phyloP scores from a whole-genome alignment of 2,329 filamentous ascomycete genomes.

The Pseudocercospora fijiensis region DNA sequence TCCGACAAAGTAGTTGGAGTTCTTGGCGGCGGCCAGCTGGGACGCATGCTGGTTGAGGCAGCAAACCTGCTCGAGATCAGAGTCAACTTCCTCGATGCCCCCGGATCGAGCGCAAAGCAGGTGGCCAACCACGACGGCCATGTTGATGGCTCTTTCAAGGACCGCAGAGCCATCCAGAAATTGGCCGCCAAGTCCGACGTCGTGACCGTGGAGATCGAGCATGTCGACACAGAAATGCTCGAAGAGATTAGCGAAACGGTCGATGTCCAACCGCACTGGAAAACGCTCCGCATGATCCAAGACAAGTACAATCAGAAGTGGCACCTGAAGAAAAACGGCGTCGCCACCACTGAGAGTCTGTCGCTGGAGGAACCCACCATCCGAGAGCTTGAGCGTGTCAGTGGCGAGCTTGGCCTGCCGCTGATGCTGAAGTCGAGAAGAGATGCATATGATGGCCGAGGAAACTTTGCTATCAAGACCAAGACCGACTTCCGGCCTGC shows the following conservation, averaged over 20 bases:
- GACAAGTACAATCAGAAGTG: constrained; percentile 92
- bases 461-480: constrained; percentile 65
- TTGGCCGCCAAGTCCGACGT: constrained; percentile 76
- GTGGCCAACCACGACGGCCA: constrained; percentile 73
- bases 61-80: constrained; percentile 75
- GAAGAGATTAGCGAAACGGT: constrained; percentile 75
- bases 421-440: constrained; percentile 91
- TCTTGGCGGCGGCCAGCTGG: constrained; percentile 60
- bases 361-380: constrained; percentile 61
- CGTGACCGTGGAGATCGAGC: constrained; percentile 91
- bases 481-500: constrained; percentile 64
- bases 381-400: constrained; percentile 63
- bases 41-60: constrained; percentile 91
- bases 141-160: constrained; percentile 84
- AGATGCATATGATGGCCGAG: constrained; percentile 88
- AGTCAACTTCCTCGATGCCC: constrained; percentile 75
- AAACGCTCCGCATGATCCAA: constrained; percentile 83
- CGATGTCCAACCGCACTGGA: constrained; percentile 73
- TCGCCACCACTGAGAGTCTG: constrained; percentile 71
- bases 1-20: constrained; percentile 39
- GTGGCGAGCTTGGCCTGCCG: constrained; percentile 69
- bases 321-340: constrained; percentile 65
- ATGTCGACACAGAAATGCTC: constrained; percentile 84
- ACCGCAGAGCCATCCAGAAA: constrained; percentile 72
- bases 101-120: constrained; percentile 78